Base-by-base conservation (phyloP, 805 yeast species). In the Pichia scutulata region DNA sequence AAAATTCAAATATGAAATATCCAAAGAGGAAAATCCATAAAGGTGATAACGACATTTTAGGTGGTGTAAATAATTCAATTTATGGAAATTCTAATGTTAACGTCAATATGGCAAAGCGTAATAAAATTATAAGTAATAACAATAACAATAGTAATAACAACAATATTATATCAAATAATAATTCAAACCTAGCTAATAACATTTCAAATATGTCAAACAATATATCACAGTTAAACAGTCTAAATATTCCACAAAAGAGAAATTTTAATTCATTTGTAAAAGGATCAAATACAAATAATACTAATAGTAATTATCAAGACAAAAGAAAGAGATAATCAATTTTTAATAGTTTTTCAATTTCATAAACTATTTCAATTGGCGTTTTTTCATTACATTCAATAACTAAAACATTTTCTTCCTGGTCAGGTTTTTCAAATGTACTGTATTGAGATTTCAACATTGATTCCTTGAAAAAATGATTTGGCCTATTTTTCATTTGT, bases 1-100 rank as follows among this genome's bases (percentile, higher is more conserved):
- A 84, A 52, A 85, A 86, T 1, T 76, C 83, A 51, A 76, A 73
- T 39, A 74, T 81, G 60, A 82, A 79, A 56, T 93, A 93, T 62
- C 98, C 99, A 2, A 77, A 81, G 30, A 74, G 99, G 56, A 77
- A 96, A 58, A 89, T 92, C 28, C 87, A 88, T 58, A 83, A 87
- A 21, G 95, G 87, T 59, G 96, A 89, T 64, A 82, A 81, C 57
- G 96, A 89, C 66, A 88, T 89, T 43, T 51, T 69, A 19, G 55
- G 72, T 66, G 61, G 57, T 16, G 51, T 51, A 13, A 46, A 67
- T 28, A 48, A 40, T 42, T 45, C 63, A 51, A 57, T 51, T 36
- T 63, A 43, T 50, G 55, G 36, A 28, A 45, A 19, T 46, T 44
- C 26, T 44, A 30, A 23, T 9, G 18, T 9, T 19, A 41, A 42